phyloP scores from a whole-genome alignment of 2,329 filamentous ascomycete species.

The Fusarium irregulare region DNA sequence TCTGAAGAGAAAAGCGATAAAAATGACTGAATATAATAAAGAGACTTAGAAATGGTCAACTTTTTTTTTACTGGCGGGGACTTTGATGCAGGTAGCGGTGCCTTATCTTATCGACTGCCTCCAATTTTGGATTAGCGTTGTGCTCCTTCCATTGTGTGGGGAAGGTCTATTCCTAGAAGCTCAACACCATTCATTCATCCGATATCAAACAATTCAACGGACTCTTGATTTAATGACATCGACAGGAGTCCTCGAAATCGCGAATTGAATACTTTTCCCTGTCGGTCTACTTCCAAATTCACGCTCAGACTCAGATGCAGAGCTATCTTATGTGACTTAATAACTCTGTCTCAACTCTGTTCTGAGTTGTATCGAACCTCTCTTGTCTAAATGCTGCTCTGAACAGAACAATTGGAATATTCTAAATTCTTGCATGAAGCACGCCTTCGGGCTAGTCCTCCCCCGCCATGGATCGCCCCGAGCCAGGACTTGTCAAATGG shows the following conservation, averaged over 20 bases:
- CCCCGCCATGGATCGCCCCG: conserved; percentile 65
- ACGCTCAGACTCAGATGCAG: neutral
- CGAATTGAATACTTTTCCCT: neutral
- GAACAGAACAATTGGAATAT: neutral
- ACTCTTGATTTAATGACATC: conserved; percentile 19
- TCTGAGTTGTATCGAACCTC: conserved; percentile 6
- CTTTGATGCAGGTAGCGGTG: conserved; percentile 14
- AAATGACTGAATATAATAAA: neutral
- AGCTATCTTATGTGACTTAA: conserved; percentile 8
- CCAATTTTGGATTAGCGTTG: conserved; percentile 33
- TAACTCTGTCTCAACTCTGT: conserved; percentile 13
- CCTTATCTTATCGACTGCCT: conserved; percentile 44
- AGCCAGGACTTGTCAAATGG: conserved; percentile 74
- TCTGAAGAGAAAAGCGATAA: neutral
- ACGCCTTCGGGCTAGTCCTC: neutral
- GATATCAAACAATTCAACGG: neutral
- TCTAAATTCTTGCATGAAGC: neutral
- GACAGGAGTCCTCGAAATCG: neutral
- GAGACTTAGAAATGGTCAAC: conserved; percentile 26
- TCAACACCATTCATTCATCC: conserved; percentile 10
- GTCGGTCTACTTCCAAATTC: neutral
- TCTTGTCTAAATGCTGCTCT: neutral
- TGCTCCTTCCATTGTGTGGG: conserved; percentile 17
- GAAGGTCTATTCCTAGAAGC: conserved; percentile 28
- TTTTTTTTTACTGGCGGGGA: conserved; percentile 35